A percentile compares a stretch with the other conserved stretches of the same genome.
phyloP scores from a whole-genome alignment of 73 alveolate species.

The Tetrahymena thermophila region DNA sequence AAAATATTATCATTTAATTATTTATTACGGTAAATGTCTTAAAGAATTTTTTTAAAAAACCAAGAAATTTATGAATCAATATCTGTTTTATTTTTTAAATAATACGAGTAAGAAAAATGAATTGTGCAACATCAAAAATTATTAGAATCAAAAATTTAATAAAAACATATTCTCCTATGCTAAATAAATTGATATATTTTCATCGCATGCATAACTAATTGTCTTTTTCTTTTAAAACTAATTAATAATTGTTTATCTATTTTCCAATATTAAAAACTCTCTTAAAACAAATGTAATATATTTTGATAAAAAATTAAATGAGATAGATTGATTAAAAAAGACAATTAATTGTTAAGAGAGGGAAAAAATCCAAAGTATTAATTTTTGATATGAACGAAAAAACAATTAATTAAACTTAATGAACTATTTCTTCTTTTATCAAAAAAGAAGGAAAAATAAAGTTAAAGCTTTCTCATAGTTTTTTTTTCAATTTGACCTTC shows the following conservation, averaged over 20 bases:
- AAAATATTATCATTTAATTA: no score
- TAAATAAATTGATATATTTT: not conserved
- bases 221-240: not conserved
- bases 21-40: not conserved
- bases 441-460: not conserved
- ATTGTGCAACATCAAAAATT: no score
- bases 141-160: no score
- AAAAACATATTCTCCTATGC: not conserved
- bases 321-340: not conserved
- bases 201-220: no score
- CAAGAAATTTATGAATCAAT: no score
- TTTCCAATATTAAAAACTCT: not conserved
- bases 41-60: not conserved
- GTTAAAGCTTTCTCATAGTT: not conserved
- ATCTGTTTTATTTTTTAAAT: not conserved
- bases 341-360: not conserved
- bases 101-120: no score
- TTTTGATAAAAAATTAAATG: no score
- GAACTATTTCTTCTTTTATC: not conserved
- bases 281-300: not conserved
- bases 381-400: not conserved
- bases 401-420: not conserved
- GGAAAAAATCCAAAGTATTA: not conserved
- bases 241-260: not conserved
- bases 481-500: not conserved